Evolutionary conservation across 2,329 filamentous ascomycete species (phyloP), one percentile per base, ranked within the genome.

Genomic region (Fusarium clavum): DNA sequence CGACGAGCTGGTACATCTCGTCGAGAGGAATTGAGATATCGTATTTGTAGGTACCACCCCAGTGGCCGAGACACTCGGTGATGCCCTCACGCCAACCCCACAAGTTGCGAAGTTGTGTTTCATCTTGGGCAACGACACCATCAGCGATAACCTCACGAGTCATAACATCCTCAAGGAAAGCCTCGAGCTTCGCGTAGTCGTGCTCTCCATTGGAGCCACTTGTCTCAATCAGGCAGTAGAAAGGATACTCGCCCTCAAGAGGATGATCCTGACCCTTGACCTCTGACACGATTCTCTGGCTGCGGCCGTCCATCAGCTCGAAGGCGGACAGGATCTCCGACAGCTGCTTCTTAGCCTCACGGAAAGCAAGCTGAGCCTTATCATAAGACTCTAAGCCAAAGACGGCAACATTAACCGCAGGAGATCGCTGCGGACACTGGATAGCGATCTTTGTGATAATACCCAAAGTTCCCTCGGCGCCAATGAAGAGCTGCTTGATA

Each of bases 1-100:
- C 92, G 30, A 99, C 96, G 30, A 99, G 85, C 73, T 88, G 85
- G 82, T 99, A 99, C 76, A 99, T 89, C 72, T 97, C 91, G 14
- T 88, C 82, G 29, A 99, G 86, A 3, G 96, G 96, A 71, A 99
- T 97, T 9, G 96, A 98, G 32, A 99, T 86, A 77, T 99, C 96
- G 80, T 99, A 99, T 83, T 99, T 99, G 87, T 99, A 99, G 11
- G 96, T 94, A 46, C 94, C 96, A 62, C 96, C 97, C 82, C 92
- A 94, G 79, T 98, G 94, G 67, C 93, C 93, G 27, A 97, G 85
- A 47, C 91, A 90, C 83, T 99, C 96, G 1, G 94, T 91, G 73
- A 99, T 93, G 73, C 94, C 94, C 84, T 99, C 96, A 69, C 96
- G 90, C 90, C 94, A 98, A 63, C 88, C 86, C 96, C 96, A 99